phyloP scores from a whole-genome alignment of 2,329 filamentous ascomycete species.

The Colletotrichum tropicicola region DNA sequence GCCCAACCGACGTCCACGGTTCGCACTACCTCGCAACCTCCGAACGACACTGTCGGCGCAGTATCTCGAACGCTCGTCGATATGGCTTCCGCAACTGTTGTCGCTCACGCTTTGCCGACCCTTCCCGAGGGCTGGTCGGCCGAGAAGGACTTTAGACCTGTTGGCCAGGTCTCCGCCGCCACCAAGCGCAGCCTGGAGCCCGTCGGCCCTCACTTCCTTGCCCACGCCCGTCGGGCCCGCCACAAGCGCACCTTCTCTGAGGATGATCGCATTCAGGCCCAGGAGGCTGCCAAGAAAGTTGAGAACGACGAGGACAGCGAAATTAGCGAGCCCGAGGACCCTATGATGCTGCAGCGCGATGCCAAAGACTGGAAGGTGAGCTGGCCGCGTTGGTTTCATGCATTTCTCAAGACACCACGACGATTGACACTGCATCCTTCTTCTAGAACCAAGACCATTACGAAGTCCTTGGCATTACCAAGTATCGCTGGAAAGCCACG shows the following conservation, averaged over 20 bases:
- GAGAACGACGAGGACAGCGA: constrained; percentile 91
- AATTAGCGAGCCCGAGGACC: constrained; percentile 93
- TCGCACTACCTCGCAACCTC: not conserved
- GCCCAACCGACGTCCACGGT: not conserved
- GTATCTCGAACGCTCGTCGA: constrained; percentile 33
- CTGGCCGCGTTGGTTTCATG: too few species aligned
- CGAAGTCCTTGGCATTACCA: constrained; percentile 90
- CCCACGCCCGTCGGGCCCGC: constrained; percentile 92
- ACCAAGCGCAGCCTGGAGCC: constrained; percentile 92
- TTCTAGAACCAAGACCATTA: constrained; percentile 94
- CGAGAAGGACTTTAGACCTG: constrained; percentile 91
- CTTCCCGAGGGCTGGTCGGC: constrained; percentile 84
- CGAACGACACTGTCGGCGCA: not conserved
- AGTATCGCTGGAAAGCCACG: constrained; percentile 91
- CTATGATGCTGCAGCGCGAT: constrained; percentile 88
- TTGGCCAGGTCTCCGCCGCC: constrained; percentile 79
- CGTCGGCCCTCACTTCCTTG: constrained; percentile 96
- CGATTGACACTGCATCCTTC: not conserved
- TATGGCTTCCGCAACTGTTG: constrained; percentile 73
- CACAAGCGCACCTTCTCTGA: constrained; percentile 99
- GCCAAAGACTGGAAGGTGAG: constrained; percentile 99
- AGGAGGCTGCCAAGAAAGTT: constrained; percentile 93
- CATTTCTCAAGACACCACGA: not conserved
- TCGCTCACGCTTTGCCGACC: constrained; percentile 74
- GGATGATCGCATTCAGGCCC: constrained; percentile 96